Conservation (phyloP, 176 grass and related monocot species). For the Panicum miliaceum region DNA sequence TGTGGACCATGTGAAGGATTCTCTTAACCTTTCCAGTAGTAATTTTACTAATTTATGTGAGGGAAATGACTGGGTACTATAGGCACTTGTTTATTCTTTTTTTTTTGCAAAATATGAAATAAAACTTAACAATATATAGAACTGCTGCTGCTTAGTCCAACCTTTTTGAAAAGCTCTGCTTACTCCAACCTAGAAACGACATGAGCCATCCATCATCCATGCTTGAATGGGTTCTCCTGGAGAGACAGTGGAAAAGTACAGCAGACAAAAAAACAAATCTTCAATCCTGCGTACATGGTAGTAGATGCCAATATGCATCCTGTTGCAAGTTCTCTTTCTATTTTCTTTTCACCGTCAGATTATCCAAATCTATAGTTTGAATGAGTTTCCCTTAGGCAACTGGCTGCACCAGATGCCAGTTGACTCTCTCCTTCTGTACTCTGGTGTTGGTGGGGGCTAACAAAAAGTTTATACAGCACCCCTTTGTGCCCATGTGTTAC, state of each 20-base stretch:
- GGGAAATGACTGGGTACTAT: not conserved
- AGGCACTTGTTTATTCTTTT: not conserved
- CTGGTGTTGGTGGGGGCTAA: slow-evolving; percentile 40
- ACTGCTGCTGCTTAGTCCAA: not conserved
- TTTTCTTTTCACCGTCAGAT: not conserved
- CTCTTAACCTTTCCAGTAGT: not conserved
- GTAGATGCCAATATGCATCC: slow-evolving; percentile 29
- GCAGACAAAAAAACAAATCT: slow-evolving; percentile 8
- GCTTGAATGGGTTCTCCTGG: not conserved
- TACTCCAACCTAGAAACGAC: not conserved
- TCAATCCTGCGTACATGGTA: slow-evolving; percentile 15
- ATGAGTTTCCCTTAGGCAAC: slow-evolving; percentile 16
- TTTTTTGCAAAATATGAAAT: not conserved
- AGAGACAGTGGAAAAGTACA: slow-evolving; percentile 32
- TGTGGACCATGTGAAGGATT: not conserved
- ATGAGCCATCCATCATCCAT: not conserved
- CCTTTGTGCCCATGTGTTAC: slow-evolving; percentile 34
- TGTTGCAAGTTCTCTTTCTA: slow-evolving; percentile 18
- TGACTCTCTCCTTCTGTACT: slow-evolving; percentile 30
- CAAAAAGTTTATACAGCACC: slow-evolving; percentile 26
- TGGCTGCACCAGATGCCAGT: slow-evolving; percentile 22
- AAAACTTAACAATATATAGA: not conserved
- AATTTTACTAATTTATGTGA: not conserved
- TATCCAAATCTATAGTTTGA: slow-evolving; percentile 37
- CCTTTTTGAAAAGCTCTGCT: not conserved